phyloP scores from a whole-genome alignment of 371 early-diverging fungal genomes.

The Mortierella sp. region DNA sequence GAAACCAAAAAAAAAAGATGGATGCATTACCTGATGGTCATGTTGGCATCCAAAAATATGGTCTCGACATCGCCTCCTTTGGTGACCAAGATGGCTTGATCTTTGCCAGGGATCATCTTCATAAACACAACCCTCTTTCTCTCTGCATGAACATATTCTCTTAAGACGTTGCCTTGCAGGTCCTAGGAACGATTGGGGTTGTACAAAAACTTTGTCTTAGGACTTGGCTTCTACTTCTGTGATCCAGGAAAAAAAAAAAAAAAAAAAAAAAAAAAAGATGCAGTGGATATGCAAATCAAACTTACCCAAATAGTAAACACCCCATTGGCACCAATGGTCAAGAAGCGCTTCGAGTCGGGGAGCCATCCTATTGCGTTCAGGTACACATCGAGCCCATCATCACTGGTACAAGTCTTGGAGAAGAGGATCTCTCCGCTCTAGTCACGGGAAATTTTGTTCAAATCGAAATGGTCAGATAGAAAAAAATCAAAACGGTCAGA shows the following conservation, averaged over 20 bases:
- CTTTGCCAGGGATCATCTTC: constrained; percentile 28
- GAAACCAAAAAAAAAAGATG: background rate
- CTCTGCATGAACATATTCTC: constrained; percentile 11
- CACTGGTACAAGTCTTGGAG: background rate
- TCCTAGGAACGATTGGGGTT: constrained; percentile 13
- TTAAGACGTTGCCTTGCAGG: constrained; percentile 22
- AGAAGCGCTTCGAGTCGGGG: constrained; percentile 27
- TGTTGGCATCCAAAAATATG: constrained; percentile 15
- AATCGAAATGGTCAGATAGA: background rate
- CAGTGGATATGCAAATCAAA: background rate
- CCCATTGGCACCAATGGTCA: constrained; percentile 19
- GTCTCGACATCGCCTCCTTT: constrained; percentile 9
- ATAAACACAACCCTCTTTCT: constrained; percentile 3
- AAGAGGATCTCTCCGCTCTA: constrained; percentile 26
- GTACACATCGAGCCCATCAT: background rate
- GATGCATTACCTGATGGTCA: constrained; percentile 21
- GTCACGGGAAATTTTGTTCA: background rate
- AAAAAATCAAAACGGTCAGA: background rate
- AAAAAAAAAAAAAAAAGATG: background rate
- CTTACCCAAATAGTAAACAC: constrained; percentile 29
- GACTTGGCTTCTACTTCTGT: too few species aligned
- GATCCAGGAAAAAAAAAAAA: background rate
- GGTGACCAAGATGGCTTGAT: constrained; percentile 17
- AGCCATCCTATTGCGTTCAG: constrained; percentile 25
- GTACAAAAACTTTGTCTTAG: background rate